Evolutionary conservation across 495 filamentous ascomycete species (phyloP).

Genomic region (Letharia columbiana): DNA sequence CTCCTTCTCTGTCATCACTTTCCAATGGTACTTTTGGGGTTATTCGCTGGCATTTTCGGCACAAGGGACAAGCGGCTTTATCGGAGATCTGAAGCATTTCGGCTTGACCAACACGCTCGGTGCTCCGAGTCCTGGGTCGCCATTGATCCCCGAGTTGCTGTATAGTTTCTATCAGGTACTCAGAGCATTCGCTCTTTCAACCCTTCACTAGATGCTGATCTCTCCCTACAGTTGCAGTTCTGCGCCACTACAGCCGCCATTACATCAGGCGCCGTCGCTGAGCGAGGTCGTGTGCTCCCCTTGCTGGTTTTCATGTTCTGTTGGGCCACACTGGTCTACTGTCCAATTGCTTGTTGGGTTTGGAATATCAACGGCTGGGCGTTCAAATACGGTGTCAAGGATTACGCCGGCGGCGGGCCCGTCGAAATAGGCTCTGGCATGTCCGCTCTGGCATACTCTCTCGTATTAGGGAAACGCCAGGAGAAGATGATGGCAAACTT

Average conservation of each 20-base stretch:
- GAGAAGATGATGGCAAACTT: constrained; percentile 98
- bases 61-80: constrained; percentile 55
- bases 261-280: constrained; percentile 83
- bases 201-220: background rate
- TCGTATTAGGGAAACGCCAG: constrained; percentile 91
- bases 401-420: constrained; percentile 94
- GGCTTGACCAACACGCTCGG: constrained; percentile 57
- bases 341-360: constrained; percentile 88
- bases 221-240: constrained; percentile 76
- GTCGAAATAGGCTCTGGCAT: constrained; percentile 96
- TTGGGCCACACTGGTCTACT: constrained; percentile 97
- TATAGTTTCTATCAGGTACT: constrained; percentile 62
- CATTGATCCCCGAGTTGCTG: constrained; percentile 54
- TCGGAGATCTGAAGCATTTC: constrained; percentile 57
- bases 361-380: constrained; percentile 95
- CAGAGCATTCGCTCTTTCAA: background rate
- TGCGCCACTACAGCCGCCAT: constrained; percentile 88
- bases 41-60: constrained; percentile 63
- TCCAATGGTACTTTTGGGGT: constrained; percentile 72
- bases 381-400: constrained; percentile 83
- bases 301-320: constrained; percentile 90
- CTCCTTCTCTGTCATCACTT: constrained; percentile 55
- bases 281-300: constrained; percentile 89
- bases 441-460: constrained; percentile 87
- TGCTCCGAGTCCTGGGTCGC: constrained; percentile 53